Percentiles rank a stretch among this genome's conserved stretches.
Evolutionary conservation across 768 basidiomycete species (phyloP).

Genomic region (Lactarius pseudohatsudake): DNA sequence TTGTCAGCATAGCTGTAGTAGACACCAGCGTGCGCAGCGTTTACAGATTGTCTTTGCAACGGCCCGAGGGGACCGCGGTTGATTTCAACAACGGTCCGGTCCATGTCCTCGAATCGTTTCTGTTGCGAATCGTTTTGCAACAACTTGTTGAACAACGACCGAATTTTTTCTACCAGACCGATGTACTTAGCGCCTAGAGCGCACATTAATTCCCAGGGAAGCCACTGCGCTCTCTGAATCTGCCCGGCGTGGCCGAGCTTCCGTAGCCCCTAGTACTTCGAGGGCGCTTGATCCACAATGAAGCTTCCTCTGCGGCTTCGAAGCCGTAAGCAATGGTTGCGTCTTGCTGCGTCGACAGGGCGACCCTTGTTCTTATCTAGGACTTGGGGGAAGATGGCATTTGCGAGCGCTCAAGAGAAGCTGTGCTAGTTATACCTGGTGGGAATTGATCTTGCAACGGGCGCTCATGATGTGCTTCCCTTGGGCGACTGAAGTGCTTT

Average conservation of each 20-base stretch:
- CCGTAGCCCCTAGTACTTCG: neutral
- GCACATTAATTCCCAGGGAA: neutral
- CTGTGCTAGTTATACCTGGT: neutral
- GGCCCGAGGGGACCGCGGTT: neutral
- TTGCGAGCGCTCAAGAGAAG: slow-evolving; percentile 11
- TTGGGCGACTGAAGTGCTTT: slow-evolving; percentile 61
- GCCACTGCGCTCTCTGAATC: neutral
- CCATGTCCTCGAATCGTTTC: neutral
- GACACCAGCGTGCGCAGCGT: neutral
- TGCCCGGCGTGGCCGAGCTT: neutral
- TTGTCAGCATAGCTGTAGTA: slow-evolving; percentile 10
- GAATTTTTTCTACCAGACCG: neutral
- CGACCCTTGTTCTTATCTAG: slow-evolving; percentile 57
- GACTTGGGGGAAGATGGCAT: slow-evolving; percentile 42
- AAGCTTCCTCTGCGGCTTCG: neutral
- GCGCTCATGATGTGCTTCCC: slow-evolving; percentile 72
- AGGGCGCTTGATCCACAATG: neutral
- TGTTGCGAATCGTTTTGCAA: slow-evolving; percentile 1
- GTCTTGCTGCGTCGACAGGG: slow-evolving; percentile 65
- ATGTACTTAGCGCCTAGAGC: neutral
- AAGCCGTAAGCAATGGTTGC: slow-evolving; percentile 48
- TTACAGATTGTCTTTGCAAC: neutral
- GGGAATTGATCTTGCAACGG: slow-evolving; percentile 53
- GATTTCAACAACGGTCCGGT: neutral
- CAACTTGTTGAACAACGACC: neutral